Evolutionary conservation across 495 filamentous ascomycete genomes (phyloP).

Genomic region (Parathielavia hyrcaniae): DNA sequence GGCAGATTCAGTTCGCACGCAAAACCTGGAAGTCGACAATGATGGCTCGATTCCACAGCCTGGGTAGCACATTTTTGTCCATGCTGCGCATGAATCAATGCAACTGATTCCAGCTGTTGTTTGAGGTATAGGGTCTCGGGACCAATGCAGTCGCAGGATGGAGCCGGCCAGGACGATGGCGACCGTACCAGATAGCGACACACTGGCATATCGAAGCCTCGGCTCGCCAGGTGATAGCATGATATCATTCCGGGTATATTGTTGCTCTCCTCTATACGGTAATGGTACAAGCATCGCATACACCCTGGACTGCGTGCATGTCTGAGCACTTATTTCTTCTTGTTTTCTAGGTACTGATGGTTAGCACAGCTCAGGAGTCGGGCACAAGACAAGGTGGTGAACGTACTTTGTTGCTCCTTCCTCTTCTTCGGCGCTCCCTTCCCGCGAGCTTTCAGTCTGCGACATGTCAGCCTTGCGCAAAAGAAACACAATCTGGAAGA

Average conservation of each 20-base stretch:
- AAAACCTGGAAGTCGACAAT: too few relatives aligned
- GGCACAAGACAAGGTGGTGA: not conserved
- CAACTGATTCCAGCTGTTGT: too few relatives aligned
- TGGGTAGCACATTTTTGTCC: too few relatives aligned
- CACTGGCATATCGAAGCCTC: not conserved
- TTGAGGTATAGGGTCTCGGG: too few relatives aligned
- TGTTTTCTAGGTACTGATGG: conserved; percentile 22
- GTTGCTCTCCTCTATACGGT: conserved; percentile 23
- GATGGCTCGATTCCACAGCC: too few relatives aligned
- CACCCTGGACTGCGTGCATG: not conserved
- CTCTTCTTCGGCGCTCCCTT: conserved; percentile 94
- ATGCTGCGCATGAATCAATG: too few relatives aligned
- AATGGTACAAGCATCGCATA: conserved; percentile 13
- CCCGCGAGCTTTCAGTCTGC: conserved; percentile 65
- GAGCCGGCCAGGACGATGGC: too few relatives aligned
- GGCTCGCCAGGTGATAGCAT: not conserved
- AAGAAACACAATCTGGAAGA: not conserved
- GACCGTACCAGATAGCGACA: not conserved
- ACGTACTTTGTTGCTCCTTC: conserved; percentile 58
- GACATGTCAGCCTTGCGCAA: conserved; percentile 25
- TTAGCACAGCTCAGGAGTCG: conserved; percentile 1
- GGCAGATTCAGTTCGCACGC: too few relatives aligned
- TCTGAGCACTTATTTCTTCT: conserved; percentile 22
- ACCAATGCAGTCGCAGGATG: too few relatives aligned
- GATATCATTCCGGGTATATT: conserved; percentile 23